These are phyloP conservation scores for Calonectria montana DNA, from an alignment of 2,329 filamentous ascomycete genomes.

Conservation along the genomic window DNA sequence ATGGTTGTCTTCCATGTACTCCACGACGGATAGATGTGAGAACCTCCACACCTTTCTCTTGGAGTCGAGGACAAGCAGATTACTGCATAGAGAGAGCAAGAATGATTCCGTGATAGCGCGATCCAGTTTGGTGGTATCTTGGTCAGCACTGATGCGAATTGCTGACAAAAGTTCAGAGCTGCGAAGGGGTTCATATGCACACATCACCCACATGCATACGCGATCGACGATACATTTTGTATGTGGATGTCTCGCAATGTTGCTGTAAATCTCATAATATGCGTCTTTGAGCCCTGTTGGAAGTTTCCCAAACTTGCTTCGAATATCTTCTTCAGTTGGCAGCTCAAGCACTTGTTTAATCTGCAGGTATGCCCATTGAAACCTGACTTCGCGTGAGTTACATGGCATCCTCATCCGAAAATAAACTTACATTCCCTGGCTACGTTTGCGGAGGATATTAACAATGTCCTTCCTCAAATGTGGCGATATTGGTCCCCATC, in stretches of 20 bases:
- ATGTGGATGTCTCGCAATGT: background rate
- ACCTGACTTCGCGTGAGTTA: background rate
- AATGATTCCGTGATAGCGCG: background rate
- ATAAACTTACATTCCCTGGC: background rate
- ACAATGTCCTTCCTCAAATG: background rate
- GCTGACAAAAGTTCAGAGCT: background rate
- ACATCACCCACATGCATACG: background rate
- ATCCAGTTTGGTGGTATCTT: background rate
- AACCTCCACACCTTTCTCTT: background rate
- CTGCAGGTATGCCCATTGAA: conserved; percentile 6
- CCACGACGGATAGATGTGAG: background rate
- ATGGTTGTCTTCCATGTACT: background rate
- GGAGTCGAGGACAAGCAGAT: background rate
- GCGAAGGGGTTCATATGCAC: background rate
- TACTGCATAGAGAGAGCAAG: background rate
- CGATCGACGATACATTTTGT: background rate
- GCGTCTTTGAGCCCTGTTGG: background rate
- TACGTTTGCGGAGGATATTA: background rate
- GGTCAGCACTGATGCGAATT: background rate
- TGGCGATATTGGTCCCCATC: background rate
- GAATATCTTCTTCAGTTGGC: background rate
- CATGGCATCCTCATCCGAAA: no score
- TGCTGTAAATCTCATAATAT: conserved; percentile 3
- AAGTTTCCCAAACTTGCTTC: background rate
- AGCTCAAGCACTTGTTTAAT: background rate